These are phyloP conservation scores for Aspergillus coremiiformis DNA, from an alignment of 495 filamentous ascomycete genomes.

Conservation along the genomic window DNA sequence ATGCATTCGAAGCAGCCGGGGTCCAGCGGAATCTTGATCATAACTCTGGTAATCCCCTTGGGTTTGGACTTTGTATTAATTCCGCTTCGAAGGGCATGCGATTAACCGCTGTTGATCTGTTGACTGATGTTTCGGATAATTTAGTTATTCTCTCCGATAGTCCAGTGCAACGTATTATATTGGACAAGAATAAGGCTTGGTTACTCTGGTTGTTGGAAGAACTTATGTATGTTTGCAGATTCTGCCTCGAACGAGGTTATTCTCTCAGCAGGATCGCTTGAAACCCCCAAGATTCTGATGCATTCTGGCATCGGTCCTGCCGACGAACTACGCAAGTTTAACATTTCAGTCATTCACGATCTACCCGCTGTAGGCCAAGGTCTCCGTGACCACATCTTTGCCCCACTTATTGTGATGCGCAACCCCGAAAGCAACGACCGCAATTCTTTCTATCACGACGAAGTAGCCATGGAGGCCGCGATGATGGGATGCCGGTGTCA, in stretches of 20 bases:
- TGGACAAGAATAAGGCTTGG: background rate
- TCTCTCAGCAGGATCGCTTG: conserved; percentile 48
- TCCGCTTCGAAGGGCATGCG: conserved; percentile 41
- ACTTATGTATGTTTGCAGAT: too few species aligned
- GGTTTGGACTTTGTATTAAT: conserved; percentile 43
- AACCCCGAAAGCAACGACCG: conserved; percentile 26
- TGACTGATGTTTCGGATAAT: conserved; percentile 37
- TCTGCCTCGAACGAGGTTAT: conserved; percentile 49
- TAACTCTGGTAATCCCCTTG: conserved; percentile 54
- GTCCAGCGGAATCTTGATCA: conserved; percentile 43
- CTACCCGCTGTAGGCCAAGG: conserved; percentile 48
- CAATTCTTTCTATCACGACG: conserved; percentile 35
- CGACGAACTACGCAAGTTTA: conserved; percentile 39
- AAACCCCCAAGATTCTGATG: conserved; percentile 55
- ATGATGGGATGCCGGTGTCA: too few species aligned
- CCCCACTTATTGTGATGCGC: conserved; percentile 18
- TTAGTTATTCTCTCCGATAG: conserved; percentile 43
- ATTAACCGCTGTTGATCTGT: conserved; percentile 45
- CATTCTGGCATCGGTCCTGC: conserved; percentile 56
- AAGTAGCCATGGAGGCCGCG: conserved; percentile 41
- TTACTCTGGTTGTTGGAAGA: background rate
- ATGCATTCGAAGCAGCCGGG: conserved; percentile 39
- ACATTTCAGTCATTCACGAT: conserved; percentile 44
- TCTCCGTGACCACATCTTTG: conserved; percentile 46
- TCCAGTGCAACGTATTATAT: conserved; percentile 30